A percentile compares a stretch with the other conserved stretches of the same genome.
These are phyloP conservation scores for Pelomyxa schiedti DNA, from an alignment of 78 protist genomes.

Conservation along the genomic window DNA sequence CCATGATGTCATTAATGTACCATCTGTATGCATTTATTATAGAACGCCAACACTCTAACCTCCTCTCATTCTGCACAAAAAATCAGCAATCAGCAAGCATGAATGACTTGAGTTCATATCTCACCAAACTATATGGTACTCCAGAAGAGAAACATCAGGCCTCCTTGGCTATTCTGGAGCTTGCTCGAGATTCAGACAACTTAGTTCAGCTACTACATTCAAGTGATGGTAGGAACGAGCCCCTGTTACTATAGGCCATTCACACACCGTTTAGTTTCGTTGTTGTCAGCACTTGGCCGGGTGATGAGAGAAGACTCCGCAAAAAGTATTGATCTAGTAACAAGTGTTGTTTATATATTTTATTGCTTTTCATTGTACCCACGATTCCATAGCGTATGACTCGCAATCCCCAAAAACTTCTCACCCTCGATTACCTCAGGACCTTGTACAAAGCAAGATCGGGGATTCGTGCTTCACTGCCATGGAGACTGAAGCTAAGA, in stretches of 20 bases:
- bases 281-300: not conserved
- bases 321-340: not conserved
- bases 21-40: not conserved
- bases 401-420: not conserved
- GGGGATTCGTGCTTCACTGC: not conserved
- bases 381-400: not conserved
- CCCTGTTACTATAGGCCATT: too few species aligned
- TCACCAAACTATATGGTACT: not conserved
- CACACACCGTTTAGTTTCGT: too few species aligned
- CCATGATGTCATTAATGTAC: not conserved
- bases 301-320: not conserved
- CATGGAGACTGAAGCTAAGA: not conserved
- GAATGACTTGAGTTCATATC: not conserved
- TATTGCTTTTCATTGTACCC: not conserved
- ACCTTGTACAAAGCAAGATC: not conserved
- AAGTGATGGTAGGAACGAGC: too few species aligned
- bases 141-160: not conserved
- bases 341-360: not conserved
- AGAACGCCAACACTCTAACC: not conserved
- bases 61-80: not conserved
- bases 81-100: not conserved
- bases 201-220: not conserved
- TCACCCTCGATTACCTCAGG: not conserved
- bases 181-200: not conserved
- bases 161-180: not conserved